phyloP scores from a whole-genome alignment of 106 monocot genomes.

The Dioscorea alata region DNA sequence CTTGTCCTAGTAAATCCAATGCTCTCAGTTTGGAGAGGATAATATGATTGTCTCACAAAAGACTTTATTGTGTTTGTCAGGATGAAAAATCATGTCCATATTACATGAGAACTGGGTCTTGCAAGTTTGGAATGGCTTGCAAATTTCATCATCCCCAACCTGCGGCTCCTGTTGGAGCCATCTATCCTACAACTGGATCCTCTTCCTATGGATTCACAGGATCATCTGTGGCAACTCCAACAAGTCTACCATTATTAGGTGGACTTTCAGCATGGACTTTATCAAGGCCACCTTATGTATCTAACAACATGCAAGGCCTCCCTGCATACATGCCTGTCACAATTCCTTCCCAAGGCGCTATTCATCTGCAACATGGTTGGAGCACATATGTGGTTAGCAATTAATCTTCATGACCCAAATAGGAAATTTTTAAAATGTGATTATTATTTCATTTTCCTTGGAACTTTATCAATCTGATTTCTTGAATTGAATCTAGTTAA shows the following conservation, averaged over 20 bases:
- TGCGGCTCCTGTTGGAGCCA: conserved; percentile 24
- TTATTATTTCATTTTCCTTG: neutral
- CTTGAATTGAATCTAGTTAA: neutral
- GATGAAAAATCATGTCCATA: conserved; percentile 69
- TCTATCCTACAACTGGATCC: conserved; percentile 25
- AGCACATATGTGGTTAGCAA: conserved; percentile 55
- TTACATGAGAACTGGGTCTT: conserved; percentile 73
- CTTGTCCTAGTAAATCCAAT: too few species aligned
- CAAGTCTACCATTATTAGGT: conserved; percentile 34
- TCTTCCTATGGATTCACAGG: conserved; percentile 31
- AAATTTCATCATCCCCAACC: conserved; percentile 78
- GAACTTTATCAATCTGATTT: neutral
- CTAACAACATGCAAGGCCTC: conserved; percentile 35
- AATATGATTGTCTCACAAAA: too few species aligned
- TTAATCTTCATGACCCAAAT: neutral
- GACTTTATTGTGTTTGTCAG: conserved; percentile 16
- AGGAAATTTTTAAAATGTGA: neutral
- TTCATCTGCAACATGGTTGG: conserved; percentile 60
- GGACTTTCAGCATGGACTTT: conserved; percentile 50
- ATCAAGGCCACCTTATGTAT: conserved; percentile 32
- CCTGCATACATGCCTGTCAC: conserved; percentile 47
- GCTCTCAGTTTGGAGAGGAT: too few species aligned
- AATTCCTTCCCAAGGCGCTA: conserved; percentile 38
- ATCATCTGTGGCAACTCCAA: conserved; percentile 28
- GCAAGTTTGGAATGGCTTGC: conserved; percentile 71